Conservation (phyloP, 129 eudicot species). For the Scalesia atractyloides region DNA sequence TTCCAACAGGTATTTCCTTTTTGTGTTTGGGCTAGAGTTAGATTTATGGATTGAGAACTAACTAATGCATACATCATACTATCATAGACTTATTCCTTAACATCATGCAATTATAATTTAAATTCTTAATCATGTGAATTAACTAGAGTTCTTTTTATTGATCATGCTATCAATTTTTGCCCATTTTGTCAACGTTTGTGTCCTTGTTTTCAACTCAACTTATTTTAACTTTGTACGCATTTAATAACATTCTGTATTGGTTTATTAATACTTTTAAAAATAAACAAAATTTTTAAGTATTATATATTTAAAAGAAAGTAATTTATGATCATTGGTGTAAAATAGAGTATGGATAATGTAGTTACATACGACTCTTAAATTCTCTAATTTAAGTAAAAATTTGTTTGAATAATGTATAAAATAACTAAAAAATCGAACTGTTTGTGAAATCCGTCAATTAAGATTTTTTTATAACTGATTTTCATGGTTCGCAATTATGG, state of each 20-base stretch:
- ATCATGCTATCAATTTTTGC: not conserved
- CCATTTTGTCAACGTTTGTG: slow-evolving; percentile 2
- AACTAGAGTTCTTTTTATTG: not conserved
- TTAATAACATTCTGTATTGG: not conserved
- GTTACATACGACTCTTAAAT: no score
- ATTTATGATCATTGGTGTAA: no score
- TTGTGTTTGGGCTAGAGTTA: no score
- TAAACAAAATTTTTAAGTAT: not conserved
- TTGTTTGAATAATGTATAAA: no score
- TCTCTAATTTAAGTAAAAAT: no score
- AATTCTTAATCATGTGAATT: not conserved
- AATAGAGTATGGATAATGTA: no score
- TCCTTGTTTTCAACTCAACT: not conserved
- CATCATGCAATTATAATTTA: not conserved
- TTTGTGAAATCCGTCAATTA: no score
- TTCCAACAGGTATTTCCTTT: no score
- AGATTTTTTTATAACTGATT: no score
- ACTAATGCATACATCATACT: not conserved
- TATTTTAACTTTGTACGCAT: slow-evolving; percentile 4
- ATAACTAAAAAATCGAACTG: no score
- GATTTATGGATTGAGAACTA: not conserved
- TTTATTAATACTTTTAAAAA: not conserved
- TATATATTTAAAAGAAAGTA: no score
- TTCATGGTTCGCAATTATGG: no score
- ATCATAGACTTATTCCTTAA: not conserved